A percentile compares a stretch with the other conserved stretches of the same genome.
phyloP scores from a whole-genome alignment of 2,329 filamentous ascomycete species.

The Botrytis aclada region DNA sequence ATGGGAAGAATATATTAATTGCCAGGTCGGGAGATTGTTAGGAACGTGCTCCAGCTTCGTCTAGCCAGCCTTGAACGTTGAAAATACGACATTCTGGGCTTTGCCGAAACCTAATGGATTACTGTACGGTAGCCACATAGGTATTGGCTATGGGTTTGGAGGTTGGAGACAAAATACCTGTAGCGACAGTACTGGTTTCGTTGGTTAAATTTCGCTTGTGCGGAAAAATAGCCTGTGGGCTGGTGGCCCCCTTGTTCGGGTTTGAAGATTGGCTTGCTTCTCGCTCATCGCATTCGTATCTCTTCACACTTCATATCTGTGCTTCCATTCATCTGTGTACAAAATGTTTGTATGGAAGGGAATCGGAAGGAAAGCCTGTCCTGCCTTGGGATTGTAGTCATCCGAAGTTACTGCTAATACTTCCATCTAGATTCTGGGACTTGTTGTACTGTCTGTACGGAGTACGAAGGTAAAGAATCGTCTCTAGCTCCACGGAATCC shows the following conservation, averaged over 20 bases:
- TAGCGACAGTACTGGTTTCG: not conserved
- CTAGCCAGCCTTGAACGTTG: conserved; percentile 20
- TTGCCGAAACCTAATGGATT: conserved; percentile 5
- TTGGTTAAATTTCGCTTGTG: conserved; percentile 14
- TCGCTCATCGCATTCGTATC: not conserved
- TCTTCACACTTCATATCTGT: not conserved
- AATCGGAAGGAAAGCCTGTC: not conserved
- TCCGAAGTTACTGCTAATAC: not conserved
- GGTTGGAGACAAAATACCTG: not conserved
- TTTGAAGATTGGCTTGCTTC: not conserved
- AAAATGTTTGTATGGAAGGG: not conserved
- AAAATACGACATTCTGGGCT: conserved; percentile 1
- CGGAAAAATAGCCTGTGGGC: not conserved
- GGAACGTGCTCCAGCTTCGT: conserved; percentile 15
- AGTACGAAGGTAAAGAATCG: not conserved
- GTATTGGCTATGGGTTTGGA: not conserved
- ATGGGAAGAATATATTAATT: conserved; percentile 14
- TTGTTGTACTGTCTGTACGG: not conserved
- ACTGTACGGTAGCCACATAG: not conserved
- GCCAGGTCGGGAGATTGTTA: conserved; percentile 9
- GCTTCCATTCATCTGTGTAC: not conserved
- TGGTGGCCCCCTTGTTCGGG: not conserved
- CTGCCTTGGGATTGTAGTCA: not conserved
- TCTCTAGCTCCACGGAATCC: not conserved
- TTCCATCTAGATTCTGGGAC: not conserved